Evolutionary conservation across 805 yeast species (phyloP).

Genomic region (Candida orba): DNA sequence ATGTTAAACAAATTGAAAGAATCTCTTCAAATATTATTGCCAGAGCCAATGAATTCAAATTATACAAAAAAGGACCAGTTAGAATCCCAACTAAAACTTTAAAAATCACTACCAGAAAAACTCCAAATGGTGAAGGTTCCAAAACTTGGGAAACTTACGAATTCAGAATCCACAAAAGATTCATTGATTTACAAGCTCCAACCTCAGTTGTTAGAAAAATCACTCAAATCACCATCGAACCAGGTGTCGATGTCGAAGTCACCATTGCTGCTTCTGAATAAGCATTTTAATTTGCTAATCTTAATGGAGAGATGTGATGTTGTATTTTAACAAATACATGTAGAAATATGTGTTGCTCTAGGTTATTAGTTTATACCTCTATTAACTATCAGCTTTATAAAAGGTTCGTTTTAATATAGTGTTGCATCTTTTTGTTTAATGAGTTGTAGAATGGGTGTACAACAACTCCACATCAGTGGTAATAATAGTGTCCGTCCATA

Average conservation of each 20-base stretch:
- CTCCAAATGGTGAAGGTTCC: conserved; percentile 99
- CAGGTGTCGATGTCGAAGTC: conserved; percentile 98
- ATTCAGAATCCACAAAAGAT: conserved; percentile 99
- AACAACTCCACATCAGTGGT: too few species aligned
- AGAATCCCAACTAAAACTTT: conserved; percentile 99
- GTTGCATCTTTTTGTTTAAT: not conserved
- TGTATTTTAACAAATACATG: conserved; percentile 2
- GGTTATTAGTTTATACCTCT: conserved; percentile 28
- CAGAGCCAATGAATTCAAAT: conserved; percentile 77
- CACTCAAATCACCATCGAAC: conserved; percentile 97
- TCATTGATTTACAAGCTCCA: conserved; percentile 97
- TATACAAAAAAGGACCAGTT: conserved; percentile 97
- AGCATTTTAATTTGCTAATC: not conserved
- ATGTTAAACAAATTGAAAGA: conserved; percentile 96
- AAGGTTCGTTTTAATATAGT: conserved; percentile 9
- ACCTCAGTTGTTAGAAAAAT: conserved; percentile 87
- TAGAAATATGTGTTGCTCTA: conserved; percentile 19
- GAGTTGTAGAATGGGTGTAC: too few species aligned
- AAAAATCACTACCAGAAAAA: conserved; percentile 98
- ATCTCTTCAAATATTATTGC: conserved; percentile 85
- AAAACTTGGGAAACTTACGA: conserved; percentile 99
- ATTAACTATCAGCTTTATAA: conserved; percentile 23
- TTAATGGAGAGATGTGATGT: not conserved
- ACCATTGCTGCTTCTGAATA: conserved; percentile 70
- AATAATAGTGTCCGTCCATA: too few species aligned